Percentiles rank a stretch among this genome's conserved stretches.
Evolutionary conservation across 306 rosid genomes (phyloP).

Genomic region (Fragaria ananassa): DNA sequence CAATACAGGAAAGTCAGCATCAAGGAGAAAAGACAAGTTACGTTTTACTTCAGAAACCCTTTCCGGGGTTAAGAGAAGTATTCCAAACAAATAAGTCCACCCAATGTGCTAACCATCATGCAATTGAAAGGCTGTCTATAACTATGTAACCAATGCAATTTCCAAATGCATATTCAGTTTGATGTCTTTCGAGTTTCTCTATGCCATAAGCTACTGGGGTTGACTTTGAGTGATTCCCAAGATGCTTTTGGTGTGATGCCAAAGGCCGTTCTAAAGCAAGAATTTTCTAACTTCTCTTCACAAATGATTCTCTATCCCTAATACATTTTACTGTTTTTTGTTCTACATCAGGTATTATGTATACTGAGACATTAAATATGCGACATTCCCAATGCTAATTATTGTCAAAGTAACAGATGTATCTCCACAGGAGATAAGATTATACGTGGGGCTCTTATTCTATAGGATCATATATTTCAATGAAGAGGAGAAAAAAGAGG

Average conservation of each 20-base stretch:
- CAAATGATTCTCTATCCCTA: background rate
- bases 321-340: background rate
- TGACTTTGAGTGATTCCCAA: background rate
- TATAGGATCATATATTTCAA: background rate
- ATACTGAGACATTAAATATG: background rate
- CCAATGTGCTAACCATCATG: background rate
- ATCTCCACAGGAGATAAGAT: background rate
- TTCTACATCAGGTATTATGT: background rate
- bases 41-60: background rate
- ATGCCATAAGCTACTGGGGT: background rate
- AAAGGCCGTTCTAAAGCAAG: background rate
- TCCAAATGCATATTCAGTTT: background rate
- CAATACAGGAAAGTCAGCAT: slow-evolving; percentile 18
- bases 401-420: background rate
- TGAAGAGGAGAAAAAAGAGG: background rate
- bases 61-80: background rate
- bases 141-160: background rate
- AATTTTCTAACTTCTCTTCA: background rate
- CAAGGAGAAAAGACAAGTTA: background rate
- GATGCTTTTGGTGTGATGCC: background rate
- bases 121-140: background rate
- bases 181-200: background rate
- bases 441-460: background rate
- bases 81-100: background rate
- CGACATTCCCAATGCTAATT: background rate